A percentile compares a stretch with the other conserved stretches of the same genome.
Conservation (phyloP, 2,329 filamentous ascomycete species). For the Zymoseptoria ardabiliae region DNA sequence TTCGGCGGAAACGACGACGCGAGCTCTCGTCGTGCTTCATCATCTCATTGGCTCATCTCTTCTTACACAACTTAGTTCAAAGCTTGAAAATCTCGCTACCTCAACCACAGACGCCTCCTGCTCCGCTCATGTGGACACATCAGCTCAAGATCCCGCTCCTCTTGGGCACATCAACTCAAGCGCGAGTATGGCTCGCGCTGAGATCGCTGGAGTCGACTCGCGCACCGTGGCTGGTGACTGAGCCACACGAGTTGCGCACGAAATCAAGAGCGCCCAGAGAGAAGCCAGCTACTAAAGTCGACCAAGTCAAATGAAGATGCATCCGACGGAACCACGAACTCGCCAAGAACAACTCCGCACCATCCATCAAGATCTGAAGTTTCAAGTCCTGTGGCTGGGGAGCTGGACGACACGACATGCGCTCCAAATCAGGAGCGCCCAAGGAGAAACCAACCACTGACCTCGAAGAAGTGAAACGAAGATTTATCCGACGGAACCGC, state of each 20-base stretch:
- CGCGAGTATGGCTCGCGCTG: background rate
- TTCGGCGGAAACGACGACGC: no score
- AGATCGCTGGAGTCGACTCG: background rate
- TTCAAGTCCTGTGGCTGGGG: constrained; percentile 40
- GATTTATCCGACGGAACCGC: constrained; percentile 75
- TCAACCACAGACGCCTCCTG: constrained; percentile 95
- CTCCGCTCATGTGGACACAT: constrained; percentile 49
- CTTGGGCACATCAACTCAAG: background rate
- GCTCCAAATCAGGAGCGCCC: constrained; percentile 24
- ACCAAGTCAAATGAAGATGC: constrained; percentile 69
- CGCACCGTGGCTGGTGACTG: background rate
- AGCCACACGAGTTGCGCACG: constrained; percentile 24
- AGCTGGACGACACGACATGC: constrained; percentile 17
- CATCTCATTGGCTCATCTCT: no score
- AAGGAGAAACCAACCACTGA: constrained; percentile 17
- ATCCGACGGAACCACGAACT: constrained; percentile 79
- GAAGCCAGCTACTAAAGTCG: constrained; percentile 20
- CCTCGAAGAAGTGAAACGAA: constrained; percentile 58
- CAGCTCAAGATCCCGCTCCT: background rate
- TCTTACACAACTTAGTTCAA: background rate
- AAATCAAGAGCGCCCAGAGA: constrained; percentile 19
- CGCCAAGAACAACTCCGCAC: constrained; percentile 66
- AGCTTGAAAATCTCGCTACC: constrained; percentile 60
- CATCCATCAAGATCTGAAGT: constrained; percentile 67
- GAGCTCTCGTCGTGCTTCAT: no score